These are phyloP conservation scores for Gossypium arboreum DNA, from an alignment of 345 rosid genomes.

Conservation along the genomic window DNA sequence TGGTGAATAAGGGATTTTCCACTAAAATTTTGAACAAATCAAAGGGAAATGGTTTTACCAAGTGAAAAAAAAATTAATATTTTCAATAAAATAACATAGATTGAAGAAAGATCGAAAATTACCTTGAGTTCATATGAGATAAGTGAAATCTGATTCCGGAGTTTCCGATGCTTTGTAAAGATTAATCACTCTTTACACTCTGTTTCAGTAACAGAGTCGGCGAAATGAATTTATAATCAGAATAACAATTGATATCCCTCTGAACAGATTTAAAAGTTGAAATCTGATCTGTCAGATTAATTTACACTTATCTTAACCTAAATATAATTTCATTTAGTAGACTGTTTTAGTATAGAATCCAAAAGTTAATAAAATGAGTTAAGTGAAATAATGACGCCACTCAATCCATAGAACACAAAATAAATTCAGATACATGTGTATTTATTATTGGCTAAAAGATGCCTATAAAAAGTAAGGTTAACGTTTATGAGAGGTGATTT, in stretches of 20 bases:
- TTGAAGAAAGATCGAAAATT: neutral
- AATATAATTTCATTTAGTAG: neutral
- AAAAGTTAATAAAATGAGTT: neutral
- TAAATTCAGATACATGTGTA: neutral
- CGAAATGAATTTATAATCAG: neutral
- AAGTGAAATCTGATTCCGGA: neutral
- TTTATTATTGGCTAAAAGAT: neutral
- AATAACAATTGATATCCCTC: neutral
- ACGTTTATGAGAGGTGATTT: no score
- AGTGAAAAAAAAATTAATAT: neutral
- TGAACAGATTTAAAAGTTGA: neutral
- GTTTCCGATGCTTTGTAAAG: neutral
- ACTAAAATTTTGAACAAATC: neutral
- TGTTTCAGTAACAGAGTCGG: neutral
- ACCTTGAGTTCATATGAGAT: neutral
- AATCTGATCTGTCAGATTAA: neutral
- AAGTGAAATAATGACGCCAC: neutral
- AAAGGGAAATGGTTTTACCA: neutral
- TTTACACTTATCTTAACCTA: neutral
- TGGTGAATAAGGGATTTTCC: neutral
- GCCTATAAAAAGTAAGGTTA: neutral
- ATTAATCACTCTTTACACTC: neutral
- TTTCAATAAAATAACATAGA: no score
- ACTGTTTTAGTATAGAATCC: neutral
- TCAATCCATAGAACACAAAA: neutral